A percentile compares a stretch with the other conserved stretches of the same genome.
Conservation (phyloP, 108 stramenopile genomes). For the Cyclotella sp. region DNA sequence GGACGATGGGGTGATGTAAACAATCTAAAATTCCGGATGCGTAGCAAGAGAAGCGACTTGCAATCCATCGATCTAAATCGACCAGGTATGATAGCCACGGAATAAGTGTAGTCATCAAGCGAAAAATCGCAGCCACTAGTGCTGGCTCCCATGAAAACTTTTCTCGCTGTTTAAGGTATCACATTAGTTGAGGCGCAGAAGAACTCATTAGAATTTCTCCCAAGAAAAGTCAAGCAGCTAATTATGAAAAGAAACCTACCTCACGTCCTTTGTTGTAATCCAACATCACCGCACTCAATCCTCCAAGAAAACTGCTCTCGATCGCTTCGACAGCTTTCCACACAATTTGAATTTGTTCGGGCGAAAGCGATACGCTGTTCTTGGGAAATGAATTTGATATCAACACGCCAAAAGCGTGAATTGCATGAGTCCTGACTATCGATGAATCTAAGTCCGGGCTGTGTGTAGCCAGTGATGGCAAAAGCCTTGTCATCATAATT, state of each 20-base stretch:
- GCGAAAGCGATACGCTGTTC: constrained; percentile 29
- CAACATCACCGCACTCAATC: constrained; percentile 72
- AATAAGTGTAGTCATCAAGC: constrained; percentile 81
- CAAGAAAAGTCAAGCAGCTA: neutral
- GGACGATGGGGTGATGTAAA: constrained; percentile 63
- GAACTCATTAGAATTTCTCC: neutral
- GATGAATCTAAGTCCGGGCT: constrained; percentile 58
- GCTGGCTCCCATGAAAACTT: constrained; percentile 66
- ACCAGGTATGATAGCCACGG: constrained; percentile 60
- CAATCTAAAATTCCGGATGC: constrained; percentile 62
- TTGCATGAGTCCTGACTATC: constrained; percentile 62
- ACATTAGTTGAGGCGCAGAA: neutral
- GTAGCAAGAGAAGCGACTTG: constrained; percentile 71
- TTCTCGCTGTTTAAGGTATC: constrained; percentile 36
- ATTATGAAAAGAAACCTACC: constrained; percentile 5
- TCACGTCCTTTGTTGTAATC: constrained; percentile 67
- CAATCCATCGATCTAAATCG: constrained; percentile 55
- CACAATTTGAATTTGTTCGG: constrained; percentile 63
- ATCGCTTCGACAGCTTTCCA: constrained; percentile 77
- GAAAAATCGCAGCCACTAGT: constrained; percentile 68
- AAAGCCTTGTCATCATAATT: constrained; percentile 83
- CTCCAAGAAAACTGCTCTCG: constrained; percentile 73
- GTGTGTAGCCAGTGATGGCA: constrained; percentile 73
- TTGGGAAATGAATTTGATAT: constrained; percentile 65
- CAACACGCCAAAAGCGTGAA: constrained; percentile 80